Conservation (phyloP, 176 grass and related monocot genomes). For the Guadua angustifolia region DNA sequence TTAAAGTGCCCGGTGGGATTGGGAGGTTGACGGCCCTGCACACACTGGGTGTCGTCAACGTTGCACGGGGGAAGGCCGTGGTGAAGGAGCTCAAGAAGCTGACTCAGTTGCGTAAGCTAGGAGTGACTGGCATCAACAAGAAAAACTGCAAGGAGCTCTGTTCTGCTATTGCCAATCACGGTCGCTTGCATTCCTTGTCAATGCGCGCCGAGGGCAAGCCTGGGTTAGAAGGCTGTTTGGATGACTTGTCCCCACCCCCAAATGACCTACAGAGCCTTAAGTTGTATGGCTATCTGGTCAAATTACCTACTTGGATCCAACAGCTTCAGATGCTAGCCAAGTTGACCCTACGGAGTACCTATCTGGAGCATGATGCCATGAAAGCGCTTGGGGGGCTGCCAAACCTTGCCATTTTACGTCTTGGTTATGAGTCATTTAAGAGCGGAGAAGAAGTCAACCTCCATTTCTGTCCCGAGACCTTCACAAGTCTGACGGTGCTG, state of each 20-base stretch:
- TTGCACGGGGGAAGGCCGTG: too few species aligned
- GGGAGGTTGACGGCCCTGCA: not conserved
- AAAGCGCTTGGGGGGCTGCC: not conserved
- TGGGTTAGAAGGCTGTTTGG: not conserved
- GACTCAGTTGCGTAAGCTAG: too few species aligned
- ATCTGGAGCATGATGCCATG: too few species aligned
- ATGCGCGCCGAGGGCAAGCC: not conserved
- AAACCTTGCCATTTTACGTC: too few species aligned
- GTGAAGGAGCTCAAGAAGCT: too few species aligned
- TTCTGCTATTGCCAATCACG: accelerated
- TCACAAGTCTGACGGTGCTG: too few species aligned
- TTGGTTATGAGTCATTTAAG: not conserved
- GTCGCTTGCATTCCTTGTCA: not conserved
- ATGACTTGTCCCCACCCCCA: not conserved
- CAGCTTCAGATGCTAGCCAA: not conserved
- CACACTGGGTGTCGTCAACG: too few species aligned
- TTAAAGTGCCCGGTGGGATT: not conserved
- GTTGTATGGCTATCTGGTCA: not conserved
- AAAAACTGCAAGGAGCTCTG: not conserved
- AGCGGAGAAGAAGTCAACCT: not conserved
- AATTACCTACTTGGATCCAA: not conserved
- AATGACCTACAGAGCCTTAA: not conserved
- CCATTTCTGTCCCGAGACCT: not conserved
- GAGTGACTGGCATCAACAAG: too few species aligned
- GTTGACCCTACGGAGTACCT: too few species aligned